phyloP scores from a whole-genome alignment of 2,329 filamentous ascomycete species.

The Calcarisporium arbuscula region DNA sequence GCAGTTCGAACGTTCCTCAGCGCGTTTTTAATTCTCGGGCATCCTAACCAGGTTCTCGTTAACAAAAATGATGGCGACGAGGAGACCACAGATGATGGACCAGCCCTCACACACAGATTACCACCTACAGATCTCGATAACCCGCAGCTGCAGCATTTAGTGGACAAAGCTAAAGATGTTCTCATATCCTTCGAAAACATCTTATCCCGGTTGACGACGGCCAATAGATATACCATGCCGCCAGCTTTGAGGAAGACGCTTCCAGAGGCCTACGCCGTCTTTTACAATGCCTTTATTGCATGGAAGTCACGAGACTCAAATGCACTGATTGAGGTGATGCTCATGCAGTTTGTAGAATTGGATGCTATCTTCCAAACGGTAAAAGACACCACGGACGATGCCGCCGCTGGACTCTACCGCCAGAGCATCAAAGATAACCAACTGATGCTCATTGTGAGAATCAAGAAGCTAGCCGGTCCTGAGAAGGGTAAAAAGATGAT shows the following conservation, averaged over 20 bases:
- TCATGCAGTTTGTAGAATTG: conserved; percentile 78
- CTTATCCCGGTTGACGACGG: conserved; percentile 56
- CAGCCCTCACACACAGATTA: conserved; percentile 22
- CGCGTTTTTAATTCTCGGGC: conserved; percentile 72
- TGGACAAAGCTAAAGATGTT: conserved; percentile 70
- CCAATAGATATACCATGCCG: conserved; percentile 62
- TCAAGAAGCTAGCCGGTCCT: conserved; percentile 69
- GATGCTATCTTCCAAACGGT: conserved; percentile 80
- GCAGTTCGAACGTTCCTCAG: conserved; percentile 71
- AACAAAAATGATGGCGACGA: conserved; percentile 59
- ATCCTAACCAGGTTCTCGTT: conserved; percentile 71
- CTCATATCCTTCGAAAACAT: conserved; percentile 73
- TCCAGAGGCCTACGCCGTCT: conserved; percentile 64
- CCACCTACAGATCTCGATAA: conserved; percentile 46
- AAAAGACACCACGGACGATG: conserved; percentile 68
- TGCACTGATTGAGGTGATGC: conserved; percentile 74
- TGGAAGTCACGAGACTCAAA: conserved; percentile 80
- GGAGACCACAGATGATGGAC: conserved; percentile 43
- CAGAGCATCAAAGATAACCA: conserved; percentile 79
- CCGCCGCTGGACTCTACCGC: conserved; percentile 69
- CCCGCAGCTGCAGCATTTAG: conserved; percentile 62
- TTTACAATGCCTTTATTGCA: conserved; percentile 71
- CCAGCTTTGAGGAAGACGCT: conserved; percentile 56
- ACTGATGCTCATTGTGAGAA: conserved; percentile 69
- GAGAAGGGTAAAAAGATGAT: conserved; percentile 68